Evolutionary conservation across 805 yeast genomes (phyloP), one percentile per base, ranked within the genome.

Genomic region (baker's yeast (Saccharomyces cerevisiae)): DNA sequence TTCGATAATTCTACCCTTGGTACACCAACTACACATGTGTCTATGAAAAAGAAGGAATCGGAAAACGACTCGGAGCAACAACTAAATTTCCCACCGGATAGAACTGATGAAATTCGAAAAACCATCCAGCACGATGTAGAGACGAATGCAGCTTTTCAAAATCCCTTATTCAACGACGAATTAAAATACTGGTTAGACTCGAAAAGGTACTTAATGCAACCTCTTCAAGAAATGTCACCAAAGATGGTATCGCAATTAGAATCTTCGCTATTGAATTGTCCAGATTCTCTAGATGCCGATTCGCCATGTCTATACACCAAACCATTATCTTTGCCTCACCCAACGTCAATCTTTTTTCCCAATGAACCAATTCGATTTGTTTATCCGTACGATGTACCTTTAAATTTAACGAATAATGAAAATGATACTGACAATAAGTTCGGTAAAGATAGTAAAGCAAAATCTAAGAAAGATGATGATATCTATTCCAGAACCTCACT

Each of bases 231-330:
- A 46, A 63, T 70, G 68, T 63, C 70, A 24, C 55, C 57, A 21
- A 57, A 53, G 24, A 65, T 65, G 64, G 57, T 60, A 24, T 55
- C 68, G 32, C 70, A 68, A 61, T 74, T 92, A 59, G 95, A 89
- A 66, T 79, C 86, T 0, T 90, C 97, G 2, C 75, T 89, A 55
- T 74, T 88, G 61, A 87, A 87, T 63, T 89, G 97, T 68, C 98
- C 99, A 0, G 98, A 94, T 71, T 88, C 98, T 0, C 79, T 84
- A 55, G 96, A 92, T 67, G 85, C 96, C 1, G 97, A 92, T 63
- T 96, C 97, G 17, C 80, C 85, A 57, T 69, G 66, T 46, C 64
- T 65, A 13, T 68, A 69, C 79, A 80, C 67, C 84, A 63, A 89
- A 67, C 80, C 79, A 50, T 92, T 97, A 6, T 78, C 80, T 24